Base-by-base conservation (phyloP, 2,329 filamentous ascomycete species). In the Calonectria hongkongensis region DNA sequence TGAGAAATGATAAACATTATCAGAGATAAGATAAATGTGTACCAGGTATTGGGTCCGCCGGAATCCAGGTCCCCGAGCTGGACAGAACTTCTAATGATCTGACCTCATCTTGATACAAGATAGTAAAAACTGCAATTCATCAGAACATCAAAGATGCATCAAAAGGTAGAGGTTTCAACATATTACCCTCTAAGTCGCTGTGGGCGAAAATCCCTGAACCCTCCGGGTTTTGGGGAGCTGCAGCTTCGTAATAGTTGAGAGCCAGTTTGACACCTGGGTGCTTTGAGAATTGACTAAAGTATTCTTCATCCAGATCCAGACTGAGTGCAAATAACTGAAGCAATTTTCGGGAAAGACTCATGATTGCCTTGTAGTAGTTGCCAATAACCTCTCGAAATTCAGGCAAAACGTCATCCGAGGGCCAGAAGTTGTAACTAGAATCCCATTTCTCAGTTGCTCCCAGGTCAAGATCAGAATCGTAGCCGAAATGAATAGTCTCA, bases 341-440 rank as follows among this genome's bases (percentile, higher is more conserved):
- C 25, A 50, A 25, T 18, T 50, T 50, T 50, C 47, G 18, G 4
- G 47, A 50, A 50, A 50, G 47, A 21, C 4, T 4, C 47, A 50
- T 50, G 47, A 50, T 25, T 5, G 47, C 47, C 12, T 50, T 50
- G 47, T 50, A 50, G 25, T 50, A 50, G n/a, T 13, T 25, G 47
- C 47, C 25, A 21, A 50, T 8, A 12, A 21, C 6, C 12, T 21
- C 3, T 3, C 47, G 47, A 50, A 50, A 50, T 12, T n/a, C 47
- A n/a, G 47, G 47, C 47, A 50, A 5, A n/a, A 25, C 47, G 10
- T 50, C n/a, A n/a, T 50, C n/a, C 6, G 47, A 50, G 9, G 47
- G 47, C 47, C 47, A 50, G n/a, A 50, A n/a, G 18, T 50, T 50
- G n/a, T 50, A 50, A 27, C 47, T 50, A 25, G 47, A 50, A 25